phyloP scores from a whole-genome alignment of 2,329 filamentous ascomycete genomes.

The Blastomyces gilchristii region DNA sequence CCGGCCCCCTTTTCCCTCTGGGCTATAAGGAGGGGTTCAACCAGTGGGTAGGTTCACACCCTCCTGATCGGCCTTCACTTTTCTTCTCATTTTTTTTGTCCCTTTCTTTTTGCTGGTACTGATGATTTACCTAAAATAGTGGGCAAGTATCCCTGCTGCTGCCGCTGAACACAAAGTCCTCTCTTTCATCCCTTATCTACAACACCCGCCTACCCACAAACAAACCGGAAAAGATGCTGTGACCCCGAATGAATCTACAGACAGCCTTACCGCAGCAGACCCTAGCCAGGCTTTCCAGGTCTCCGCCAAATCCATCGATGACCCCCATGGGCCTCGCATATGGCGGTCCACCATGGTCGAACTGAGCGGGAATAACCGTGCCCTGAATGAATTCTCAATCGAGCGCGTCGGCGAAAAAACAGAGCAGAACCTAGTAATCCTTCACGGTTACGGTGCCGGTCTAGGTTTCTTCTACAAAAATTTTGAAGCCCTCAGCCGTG shows the following conservation, averaged over 20 bases:
- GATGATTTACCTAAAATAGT: slow-evolving; percentile 42
- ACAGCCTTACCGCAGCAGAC: slow-evolving; percentile 29
- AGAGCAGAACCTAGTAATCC: slow-evolving; percentile 83
- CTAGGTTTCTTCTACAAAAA: slow-evolving; percentile 98
- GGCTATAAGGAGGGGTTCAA: slow-evolving; percentile 84
- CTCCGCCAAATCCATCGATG: slow-evolving; percentile 43
- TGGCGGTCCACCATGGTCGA: slow-evolving; percentile 81
- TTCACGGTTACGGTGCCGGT: slow-evolving; percentile 93
- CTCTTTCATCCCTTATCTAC: slow-evolving; percentile 71
- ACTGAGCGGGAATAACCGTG: slow-evolving; percentile 74
- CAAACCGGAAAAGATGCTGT: slow-evolving; percentile 44
- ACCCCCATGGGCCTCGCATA: slow-evolving; percentile 73
- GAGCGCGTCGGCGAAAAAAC: slow-evolving; percentile 69
- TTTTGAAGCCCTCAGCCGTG: slow-evolving; percentile 74
- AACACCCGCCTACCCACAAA: slow-evolving; percentile 57
- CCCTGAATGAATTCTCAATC: slow-evolving; percentile 85
- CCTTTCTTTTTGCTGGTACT: slow-evolving; percentile 10
- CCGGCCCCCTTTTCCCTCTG: slow-evolving; percentile 59
- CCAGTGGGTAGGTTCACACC: slow-evolving; percentile 56
- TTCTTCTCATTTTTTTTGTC: too few species aligned
- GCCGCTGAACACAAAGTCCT: slow-evolving; percentile 82
- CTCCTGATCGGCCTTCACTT: slow-evolving; percentile 3
- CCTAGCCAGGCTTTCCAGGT: slow-evolving; percentile 36
- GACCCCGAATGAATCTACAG: slow-evolving; percentile 11
- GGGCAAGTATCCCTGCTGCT: slow-evolving; percentile 72